Base-by-base conservation (phyloP, 208 protist species). In the Trypanosoma lewisi region DNA sequence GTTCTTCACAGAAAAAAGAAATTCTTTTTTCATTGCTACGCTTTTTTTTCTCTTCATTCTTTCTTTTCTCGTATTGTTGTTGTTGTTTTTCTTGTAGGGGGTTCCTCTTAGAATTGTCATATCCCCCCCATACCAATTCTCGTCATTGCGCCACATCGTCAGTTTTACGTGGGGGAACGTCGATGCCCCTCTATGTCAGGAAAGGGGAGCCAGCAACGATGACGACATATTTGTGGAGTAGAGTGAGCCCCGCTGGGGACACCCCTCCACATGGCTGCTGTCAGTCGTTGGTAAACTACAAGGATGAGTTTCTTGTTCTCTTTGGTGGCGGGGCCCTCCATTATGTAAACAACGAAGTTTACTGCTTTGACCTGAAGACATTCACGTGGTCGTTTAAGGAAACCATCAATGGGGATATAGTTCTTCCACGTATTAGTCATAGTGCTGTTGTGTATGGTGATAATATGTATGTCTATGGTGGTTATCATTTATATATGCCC, bases 401-500 rank as follows among this genome's bases (percentile, higher is more conserved):
- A 36, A 82, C 74, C 4, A 42, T 56, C 25, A 80, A 88, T 59
- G 77, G 63, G 21, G 64, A 81, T 12, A 53, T 88, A 25, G 77
- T 82, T 19, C 28, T 57, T 11, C 76, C 78, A n/a, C 78, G 85
- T 34, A 70, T 85, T 47, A 73, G 67, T 53, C 85, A 91, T 71
- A 86, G 73, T 14, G 80, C 87, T 0, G 82, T 91, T 5, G 45
- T 93, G 3, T 80, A 92, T 67, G 62, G 77, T 21, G 81, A 96
- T 67, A 80, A 73, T 9, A 92, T 96, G 89, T 85, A 92, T 53
- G 82, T 96, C 11, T 96, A 93, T 62, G 89, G 89, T 17, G 89
- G 89, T 2, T 78, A 91, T 47, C 72, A 78, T 55, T 44, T 89
- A 21, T 51, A 70, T 42, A 72, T 77, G 31, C 73, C 63, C 0